Conservation (phyloP, 2,329 filamentous ascomycete genomes). For the Ophiocordyceps camponoti-saundersi region DNA sequence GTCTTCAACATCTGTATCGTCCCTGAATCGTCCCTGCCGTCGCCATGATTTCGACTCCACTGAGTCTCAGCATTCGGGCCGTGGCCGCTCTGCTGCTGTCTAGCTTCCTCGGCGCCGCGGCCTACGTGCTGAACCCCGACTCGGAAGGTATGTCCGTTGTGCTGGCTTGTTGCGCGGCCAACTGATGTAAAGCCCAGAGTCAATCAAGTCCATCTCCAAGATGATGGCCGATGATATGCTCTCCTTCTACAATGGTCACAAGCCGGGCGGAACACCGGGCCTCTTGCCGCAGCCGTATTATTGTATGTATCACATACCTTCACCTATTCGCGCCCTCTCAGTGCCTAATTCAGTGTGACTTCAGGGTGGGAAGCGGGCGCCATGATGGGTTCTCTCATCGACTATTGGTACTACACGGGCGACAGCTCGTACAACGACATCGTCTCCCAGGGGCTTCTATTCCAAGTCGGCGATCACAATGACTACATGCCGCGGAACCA, state of each 20-base stretch:
- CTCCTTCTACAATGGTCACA: constrained; percentile 24
- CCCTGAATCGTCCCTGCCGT: neutral
- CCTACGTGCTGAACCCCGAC: constrained; percentile 19
- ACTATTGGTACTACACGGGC: constrained; percentile 75
- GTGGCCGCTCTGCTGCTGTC: constrained; percentile 9
- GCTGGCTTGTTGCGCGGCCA: neutral
- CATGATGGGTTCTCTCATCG: constrained; percentile 53
- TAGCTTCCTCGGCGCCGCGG: constrained; percentile 5
- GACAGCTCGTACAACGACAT: constrained; percentile 56
- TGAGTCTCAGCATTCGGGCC: constrained; percentile 6
- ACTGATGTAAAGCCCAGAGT: constrained; percentile 19
- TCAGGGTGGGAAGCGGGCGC: constrained; percentile 59
- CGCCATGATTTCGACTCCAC: neutral
- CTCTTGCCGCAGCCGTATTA: constrained; percentile 36
- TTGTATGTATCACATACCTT: constrained; percentile 19
- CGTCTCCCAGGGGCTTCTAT: constrained; percentile 49
- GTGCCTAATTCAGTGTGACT: neutral
- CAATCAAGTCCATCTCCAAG: constrained; percentile 29
- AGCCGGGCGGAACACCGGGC: constrained; percentile 32
- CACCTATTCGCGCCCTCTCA: neutral
- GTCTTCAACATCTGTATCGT: no score
- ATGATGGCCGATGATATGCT: constrained; percentile 33
- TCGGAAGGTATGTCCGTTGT: constrained; percentile 8
- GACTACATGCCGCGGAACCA: constrained; percentile 69
- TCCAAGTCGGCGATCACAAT: constrained; percentile 53